These are phyloP conservation scores for Moricandia arvensis DNA, from an alignment of 345 rosid genomes.

Conservation along the genomic window DNA sequence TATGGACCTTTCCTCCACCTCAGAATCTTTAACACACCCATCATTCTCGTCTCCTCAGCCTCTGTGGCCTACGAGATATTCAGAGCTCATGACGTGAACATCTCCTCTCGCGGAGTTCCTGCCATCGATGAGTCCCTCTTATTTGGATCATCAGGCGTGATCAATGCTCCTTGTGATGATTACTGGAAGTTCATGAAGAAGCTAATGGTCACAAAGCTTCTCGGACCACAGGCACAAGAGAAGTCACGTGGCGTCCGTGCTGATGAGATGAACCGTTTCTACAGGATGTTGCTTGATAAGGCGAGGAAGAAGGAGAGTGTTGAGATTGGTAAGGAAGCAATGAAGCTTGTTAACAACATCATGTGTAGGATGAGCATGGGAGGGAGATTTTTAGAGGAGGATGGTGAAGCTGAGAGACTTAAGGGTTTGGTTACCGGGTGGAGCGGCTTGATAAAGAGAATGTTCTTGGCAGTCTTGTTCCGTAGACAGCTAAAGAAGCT, in stretches of 20 bases:
- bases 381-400: constrained; percentile 19
- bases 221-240: constrained; percentile 2
- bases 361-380: constrained; percentile 17
- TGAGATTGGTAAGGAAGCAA: neutral
- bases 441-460: neutral
- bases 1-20: constrained; percentile 24
- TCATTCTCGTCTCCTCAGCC: constrained; percentile 25
- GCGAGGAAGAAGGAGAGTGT: constrained; percentile 13
- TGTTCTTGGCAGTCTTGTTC: neutral
- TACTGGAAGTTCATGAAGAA: constrained; percentile 35
- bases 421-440: neutral
- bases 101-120: constrained; percentile 6
- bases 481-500: constrained; percentile 5
- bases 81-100: constrained; percentile 1
- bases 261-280: neutral
- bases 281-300: neutral
- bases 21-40: neutral
- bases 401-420: neutral
- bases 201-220: constrained; percentile 13
- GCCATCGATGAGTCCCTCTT: neutral
- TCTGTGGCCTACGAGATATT: constrained; percentile 22
- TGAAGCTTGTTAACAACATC: neutral
- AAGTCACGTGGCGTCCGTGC: constrained; percentile 9
- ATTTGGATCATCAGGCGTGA: neutral
- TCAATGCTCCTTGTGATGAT: constrained; percentile 19